Base-by-base conservation (phyloP, 495 filamentous ascomycete genomes). In the Recurvomyces mirabilis region DNA sequence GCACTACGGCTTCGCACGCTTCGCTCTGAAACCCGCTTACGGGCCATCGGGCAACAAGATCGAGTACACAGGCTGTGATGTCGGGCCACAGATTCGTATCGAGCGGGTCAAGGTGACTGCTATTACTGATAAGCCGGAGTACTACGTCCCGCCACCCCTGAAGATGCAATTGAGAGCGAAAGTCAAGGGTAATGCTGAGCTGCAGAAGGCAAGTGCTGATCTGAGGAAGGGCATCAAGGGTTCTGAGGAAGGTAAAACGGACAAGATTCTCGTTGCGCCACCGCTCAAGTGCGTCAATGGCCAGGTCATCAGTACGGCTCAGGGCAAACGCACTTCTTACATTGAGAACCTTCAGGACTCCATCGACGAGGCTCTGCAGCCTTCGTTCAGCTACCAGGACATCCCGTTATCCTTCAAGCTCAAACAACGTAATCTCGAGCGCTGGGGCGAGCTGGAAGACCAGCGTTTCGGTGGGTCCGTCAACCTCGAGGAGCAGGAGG, bases 1-100 rank as follows among this genome's bases (percentile, higher is more conserved):
- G 43, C 43, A 46, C 20, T 38, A 38, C 20, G 43, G 33, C 24
- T 46, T 46, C 34, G 33, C 24, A 3, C 43, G 43, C 18, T 39
- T 33, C 18, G 14, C 43, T 15, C 31, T 46, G 15, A 37, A 39
- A 21, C 43, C 32, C 14, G 34, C 34, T 3, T 21, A 21, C 19
- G n/a, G 38, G n/a, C 18, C 7, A n/a, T 20, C 18, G n/a, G 5
- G 25, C 6, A 22, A 2, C 15, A 10, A 13, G 10, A 34, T 31
- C 35, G 21, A 29, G 15, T 25, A 26, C 3, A 37, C 18, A 5
- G n/a, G n/a, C n/a, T n/a, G n/a, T n/a, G n/a, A n/a, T n/a, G n/a
- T n/a, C n/a, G 2, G 33, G 13, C n/a, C 21, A 3, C 43, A 46
- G 34, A 39, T 46, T 18, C 43, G 43, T 18, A 20, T 46, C n/a